phyloP scores from a whole-genome alignment of 306 rosid genomes.

The Pterocarpus santalinus region DNA sequence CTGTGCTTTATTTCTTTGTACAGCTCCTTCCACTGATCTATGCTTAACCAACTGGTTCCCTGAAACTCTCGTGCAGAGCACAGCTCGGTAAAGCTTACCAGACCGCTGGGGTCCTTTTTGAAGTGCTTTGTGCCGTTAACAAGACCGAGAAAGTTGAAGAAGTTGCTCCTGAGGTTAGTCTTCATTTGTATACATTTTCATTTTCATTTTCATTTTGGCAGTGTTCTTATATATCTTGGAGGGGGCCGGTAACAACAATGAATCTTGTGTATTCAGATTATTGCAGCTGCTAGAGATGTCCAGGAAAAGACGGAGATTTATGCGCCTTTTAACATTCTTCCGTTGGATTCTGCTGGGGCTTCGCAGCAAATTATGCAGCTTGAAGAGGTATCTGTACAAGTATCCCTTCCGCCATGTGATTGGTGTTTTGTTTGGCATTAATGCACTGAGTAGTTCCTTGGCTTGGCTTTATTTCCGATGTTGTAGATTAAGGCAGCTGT shows the following conservation, averaged over 20 bases:
- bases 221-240: background rate
- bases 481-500: conserved; percentile 90
- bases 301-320: conserved; percentile 95
- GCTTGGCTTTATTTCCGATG: conserved; percentile 37
- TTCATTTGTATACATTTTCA: background rate
- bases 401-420: conserved; percentile 12
- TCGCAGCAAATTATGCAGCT: conserved; percentile 96
- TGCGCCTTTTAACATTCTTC: conserved; percentile 93
- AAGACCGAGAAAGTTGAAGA: conserved; percentile 97
- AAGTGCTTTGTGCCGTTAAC: conserved; percentile 97
- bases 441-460: conserved; percentile 37
- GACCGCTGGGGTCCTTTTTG: conserved; percentile 94
- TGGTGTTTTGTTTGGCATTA: conserved; percentile 40
- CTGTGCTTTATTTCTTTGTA: no score
- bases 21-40: background rate
- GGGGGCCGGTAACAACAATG: conserved; percentile 12
- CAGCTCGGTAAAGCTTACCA: conserved; percentile 96
- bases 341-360: conserved; percentile 96
- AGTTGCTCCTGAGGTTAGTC: conserved; percentile 96
- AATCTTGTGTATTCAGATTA: conserved; percentile 66
- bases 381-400: conserved; percentile 72
- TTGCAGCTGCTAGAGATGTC: conserved; percentile 98
- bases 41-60: background rate
- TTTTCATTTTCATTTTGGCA: background rate
- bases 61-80: conserved; percentile 66